These are phyloP conservation scores for Arthrobotrys sphaeroides DNA, from an alignment of 2,329 filamentous ascomycete genomes.

Conservation along the genomic window DNA sequence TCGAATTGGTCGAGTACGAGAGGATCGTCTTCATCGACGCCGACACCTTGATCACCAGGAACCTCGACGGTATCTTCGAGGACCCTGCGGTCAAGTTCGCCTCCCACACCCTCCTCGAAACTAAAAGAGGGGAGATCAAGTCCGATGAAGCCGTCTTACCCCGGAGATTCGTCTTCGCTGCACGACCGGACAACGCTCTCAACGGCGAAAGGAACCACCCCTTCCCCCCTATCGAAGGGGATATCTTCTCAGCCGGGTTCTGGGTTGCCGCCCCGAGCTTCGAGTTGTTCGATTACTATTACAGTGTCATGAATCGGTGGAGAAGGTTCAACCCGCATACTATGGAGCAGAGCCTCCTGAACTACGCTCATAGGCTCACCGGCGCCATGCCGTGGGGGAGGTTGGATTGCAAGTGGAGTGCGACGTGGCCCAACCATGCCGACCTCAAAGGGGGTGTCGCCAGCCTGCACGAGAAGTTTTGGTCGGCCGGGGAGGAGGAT, in stretches of 20 bases:
- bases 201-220: constrained; percentile 60
- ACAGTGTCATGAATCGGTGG: constrained; percentile 60
- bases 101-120: constrained; percentile 54
- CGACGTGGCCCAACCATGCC: constrained; percentile 60
- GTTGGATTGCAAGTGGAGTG: constrained; percentile 62
- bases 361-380: constrained; percentile 62
- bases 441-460: constrained; percentile 60
- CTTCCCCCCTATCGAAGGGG: constrained; percentile 60
- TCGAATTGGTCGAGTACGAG: constrained; percentile 62
- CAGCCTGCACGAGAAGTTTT: constrained; percentile 62
- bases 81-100: constrained; percentile 56
- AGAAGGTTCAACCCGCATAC: constrained; percentile 61
- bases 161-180: constrained; percentile 60
- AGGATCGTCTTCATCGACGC: constrained; percentile 64
- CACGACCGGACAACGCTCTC: constrained; percentile 60
- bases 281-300: constrained; percentile 61
- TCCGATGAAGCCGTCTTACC: constrained; percentile 60
- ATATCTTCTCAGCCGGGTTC: constrained; percentile 62
- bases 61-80: constrained; percentile 62
- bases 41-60: constrained; percentile 61
- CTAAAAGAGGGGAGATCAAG: constrained; percentile 51
- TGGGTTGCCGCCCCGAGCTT: constrained; percentile 62
- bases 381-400: constrained; percentile 63
- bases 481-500: constrained; percentile 57
- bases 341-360: constrained; percentile 63